A percentile compares a stretch with the other conserved stretches of the same genome.
phyloP scores from a whole-genome alignment of 345 rosid species.

The Gossypium herbaceum region DNA sequence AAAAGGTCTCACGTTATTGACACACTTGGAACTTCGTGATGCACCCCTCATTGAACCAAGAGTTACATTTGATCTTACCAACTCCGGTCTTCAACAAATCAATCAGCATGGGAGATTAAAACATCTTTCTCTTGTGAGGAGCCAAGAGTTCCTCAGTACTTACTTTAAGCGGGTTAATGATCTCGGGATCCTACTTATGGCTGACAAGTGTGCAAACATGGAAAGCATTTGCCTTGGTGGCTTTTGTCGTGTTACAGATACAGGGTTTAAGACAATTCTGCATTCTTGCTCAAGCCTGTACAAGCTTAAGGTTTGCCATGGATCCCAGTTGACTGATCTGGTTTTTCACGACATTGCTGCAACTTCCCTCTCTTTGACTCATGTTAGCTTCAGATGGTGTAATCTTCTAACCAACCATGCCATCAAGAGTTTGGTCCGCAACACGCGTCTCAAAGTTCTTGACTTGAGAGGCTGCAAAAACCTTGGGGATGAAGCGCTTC shows the following conservation, averaged over 20 bases:
- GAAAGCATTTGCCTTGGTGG: slow-evolving; percentile 88
- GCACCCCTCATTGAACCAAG: slow-evolving; percentile 71
- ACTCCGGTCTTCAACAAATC: slow-evolving; percentile 76
- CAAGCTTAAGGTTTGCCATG: slow-evolving; percentile 74
- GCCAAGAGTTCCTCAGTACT: slow-evolving; percentile 67
- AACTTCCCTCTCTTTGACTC: slow-evolving; percentile 67
- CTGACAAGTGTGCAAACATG: slow-evolving; percentile 72
- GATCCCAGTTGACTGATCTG: slow-evolving; percentile 71
- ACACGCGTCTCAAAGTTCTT: slow-evolving; percentile 50
- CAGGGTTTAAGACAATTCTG: slow-evolving; percentile 77
- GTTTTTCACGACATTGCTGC: slow-evolving; percentile 88
- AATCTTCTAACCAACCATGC: slow-evolving; percentile 73
- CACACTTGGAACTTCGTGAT: slow-evolving; percentile 87
- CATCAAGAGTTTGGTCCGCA: slow-evolving; percentile 51
- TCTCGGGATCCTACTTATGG: slow-evolving; percentile 88
- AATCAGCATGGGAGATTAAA: slow-evolving; percentile 70
- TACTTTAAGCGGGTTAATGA: slow-evolving; percentile 81
- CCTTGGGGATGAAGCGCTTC: slow-evolving; percentile 70
- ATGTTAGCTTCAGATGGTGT: slow-evolving; percentile 85
- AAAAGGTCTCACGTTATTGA: slow-evolving; percentile 50
- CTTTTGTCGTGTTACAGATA: slow-evolving; percentile 82
- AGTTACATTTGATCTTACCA: slow-evolving; percentile 66
- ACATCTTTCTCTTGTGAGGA: slow-evolving; percentile 74
- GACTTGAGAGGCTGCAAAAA: slow-evolving; percentile 77
- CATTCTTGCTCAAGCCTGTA: slow-evolving; percentile 77